These are phyloP conservation scores for Rhizopus sp. DNA, from an alignment of 371 early-diverging fungal genomes.

Conservation along the genomic window DNA sequence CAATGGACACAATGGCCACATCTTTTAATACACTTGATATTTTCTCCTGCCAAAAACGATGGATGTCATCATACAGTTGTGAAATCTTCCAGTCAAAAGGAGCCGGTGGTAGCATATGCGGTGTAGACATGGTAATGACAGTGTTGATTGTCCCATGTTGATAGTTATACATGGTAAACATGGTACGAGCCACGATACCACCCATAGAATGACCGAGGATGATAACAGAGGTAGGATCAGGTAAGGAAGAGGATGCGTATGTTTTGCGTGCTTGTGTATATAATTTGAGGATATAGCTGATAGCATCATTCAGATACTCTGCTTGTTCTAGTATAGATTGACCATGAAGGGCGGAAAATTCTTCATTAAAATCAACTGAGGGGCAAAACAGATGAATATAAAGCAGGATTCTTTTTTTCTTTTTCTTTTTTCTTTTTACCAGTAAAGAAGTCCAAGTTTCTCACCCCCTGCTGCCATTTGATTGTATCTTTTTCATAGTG, in stretches of 20 bases:
- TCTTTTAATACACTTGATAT: slow-evolving; percentile 46
- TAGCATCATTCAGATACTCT: slow-evolving; percentile 81
- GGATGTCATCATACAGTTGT: slow-evolving; percentile 73
- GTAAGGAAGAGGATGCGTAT: slow-evolving; percentile 21
- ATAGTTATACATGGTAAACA: slow-evolving; percentile 77
- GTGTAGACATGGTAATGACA: slow-evolving; percentile 89
- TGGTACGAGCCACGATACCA: slow-evolving; percentile 88
- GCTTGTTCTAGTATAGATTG: slow-evolving; percentile 85
- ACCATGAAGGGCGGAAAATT: slow-evolving; percentile 87
- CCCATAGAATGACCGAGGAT: slow-evolving; percentile 97
- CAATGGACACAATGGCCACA: slow-evolving; percentile 85
- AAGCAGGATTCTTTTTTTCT: neutral
- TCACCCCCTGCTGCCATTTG: slow-evolving; percentile 34
- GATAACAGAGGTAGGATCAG: slow-evolving; percentile 74
- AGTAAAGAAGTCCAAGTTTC: slow-evolving; percentile 84
- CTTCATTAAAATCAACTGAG: slow-evolving; percentile 88
- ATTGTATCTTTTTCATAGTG: slow-evolving; percentile 36
- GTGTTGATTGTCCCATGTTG: slow-evolving; percentile 76
- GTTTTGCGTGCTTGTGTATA: slow-evolving; percentile 56
- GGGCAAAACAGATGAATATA: neutral
- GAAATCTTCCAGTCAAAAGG: slow-evolving; percentile 79
- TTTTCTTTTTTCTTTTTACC: slow-evolving; percentile 44
- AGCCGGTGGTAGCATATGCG: slow-evolving; percentile 86
- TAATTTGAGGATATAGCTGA: slow-evolving; percentile 77
- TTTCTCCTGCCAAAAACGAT: slow-evolving; percentile 73